Evolutionary conservation across 257 asterid species (phyloP).

Genomic region (Forsythia viridissima): DNA sequence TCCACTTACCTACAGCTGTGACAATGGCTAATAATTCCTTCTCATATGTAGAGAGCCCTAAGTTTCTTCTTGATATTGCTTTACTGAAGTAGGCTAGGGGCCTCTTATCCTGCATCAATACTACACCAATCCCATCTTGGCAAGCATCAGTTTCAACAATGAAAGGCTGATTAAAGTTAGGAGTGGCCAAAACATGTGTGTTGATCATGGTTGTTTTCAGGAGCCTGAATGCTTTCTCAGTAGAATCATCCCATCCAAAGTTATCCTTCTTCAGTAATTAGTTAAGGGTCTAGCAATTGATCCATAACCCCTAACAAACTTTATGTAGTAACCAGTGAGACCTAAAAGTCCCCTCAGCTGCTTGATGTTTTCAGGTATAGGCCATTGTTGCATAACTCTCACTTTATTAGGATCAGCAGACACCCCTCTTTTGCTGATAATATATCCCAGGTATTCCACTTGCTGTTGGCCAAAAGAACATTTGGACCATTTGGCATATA

Average conservation of each 20-base stretch:
- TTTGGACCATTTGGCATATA: not conserved
- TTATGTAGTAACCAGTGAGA: not conserved
- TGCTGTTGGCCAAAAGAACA: not conserved
- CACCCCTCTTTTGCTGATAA: not conserved
- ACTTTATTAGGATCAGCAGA: not conserved
- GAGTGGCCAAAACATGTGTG: too few relatives aligned
- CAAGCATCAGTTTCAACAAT: too few relatives aligned
- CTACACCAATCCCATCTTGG: not conserved
- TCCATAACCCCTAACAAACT: too few relatives aligned
- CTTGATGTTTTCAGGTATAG: not conserved
- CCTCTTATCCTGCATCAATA: not conserved
- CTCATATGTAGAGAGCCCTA: not conserved
- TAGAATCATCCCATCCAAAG: not conserved
- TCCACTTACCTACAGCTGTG: not conserved
- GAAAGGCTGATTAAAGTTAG: too few relatives aligned
- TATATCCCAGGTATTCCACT: not conserved
- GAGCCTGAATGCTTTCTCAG: not conserved
- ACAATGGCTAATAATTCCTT: not conserved
- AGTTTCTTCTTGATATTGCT: not conserved
- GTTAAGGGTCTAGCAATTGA: too few relatives aligned
- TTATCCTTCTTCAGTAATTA: too few relatives aligned
- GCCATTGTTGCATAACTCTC: not conserved
- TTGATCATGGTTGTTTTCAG: not conserved
- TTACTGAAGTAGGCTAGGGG: not conserved
- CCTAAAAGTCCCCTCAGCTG: not conserved